Percentiles rank a stretch among this genome's conserved stretches.
These are phyloP conservation scores for Salix purpurea DNA, from an alignment of 345 rosid species.

Conservation along the genomic window DNA sequence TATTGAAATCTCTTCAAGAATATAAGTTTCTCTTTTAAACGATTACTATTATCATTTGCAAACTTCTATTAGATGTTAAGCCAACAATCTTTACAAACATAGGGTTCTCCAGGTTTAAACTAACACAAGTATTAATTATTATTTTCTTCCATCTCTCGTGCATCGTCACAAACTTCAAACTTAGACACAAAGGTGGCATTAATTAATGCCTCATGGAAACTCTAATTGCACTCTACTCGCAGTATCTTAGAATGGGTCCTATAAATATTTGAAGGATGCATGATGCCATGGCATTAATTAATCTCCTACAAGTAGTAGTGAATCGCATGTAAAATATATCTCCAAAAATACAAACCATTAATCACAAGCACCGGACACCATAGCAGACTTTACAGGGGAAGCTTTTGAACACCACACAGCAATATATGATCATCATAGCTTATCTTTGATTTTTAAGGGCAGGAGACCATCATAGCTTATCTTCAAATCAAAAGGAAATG, in stretches of 20 bases:
- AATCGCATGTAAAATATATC: background rate
- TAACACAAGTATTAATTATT: background rate
- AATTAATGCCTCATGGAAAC: background rate
- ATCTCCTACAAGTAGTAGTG: background rate
- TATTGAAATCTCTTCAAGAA: no score
- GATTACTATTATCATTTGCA: no score
- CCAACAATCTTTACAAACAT: no score
- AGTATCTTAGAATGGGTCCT: background rate
- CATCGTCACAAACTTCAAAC: background rate
- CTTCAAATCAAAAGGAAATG: background rate
- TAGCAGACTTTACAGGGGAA: background rate
- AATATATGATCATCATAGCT: background rate
- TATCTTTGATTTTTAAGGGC: slow-evolving; percentile 10
- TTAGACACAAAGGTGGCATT: background rate
- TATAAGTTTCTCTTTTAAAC: no score
- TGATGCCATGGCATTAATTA: background rate
- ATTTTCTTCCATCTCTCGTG: background rate
- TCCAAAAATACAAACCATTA: background rate
- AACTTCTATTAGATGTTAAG: no score
- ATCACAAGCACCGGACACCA: no score
- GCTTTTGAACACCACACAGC: background rate
- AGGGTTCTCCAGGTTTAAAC: no score
- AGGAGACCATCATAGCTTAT: background rate
- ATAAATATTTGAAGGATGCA: background rate
- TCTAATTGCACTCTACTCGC: background rate